phyloP scores from a whole-genome alignment of 805 yeast species.

The Sugiyamaella floridensis region DNA sequence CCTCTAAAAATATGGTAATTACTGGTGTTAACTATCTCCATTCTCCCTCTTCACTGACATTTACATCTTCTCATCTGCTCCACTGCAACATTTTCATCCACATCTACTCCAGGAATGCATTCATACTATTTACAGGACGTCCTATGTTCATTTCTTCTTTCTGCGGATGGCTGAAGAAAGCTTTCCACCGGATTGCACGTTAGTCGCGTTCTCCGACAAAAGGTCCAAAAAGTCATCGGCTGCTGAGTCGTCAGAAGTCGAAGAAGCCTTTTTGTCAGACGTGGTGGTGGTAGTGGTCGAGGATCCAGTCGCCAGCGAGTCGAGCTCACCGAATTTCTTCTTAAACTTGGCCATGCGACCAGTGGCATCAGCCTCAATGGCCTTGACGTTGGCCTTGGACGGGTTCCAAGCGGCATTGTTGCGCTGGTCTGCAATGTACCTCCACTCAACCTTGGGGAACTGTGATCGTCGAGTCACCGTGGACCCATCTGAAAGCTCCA shows the following conservation, averaged over 20 bases:
- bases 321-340: slow-evolving; percentile 26
- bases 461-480: slow-evolving; percentile 77
- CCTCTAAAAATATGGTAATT: too few species aligned
- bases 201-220: slow-evolving; percentile 50
- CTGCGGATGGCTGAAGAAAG: slow-evolving; percentile 42
- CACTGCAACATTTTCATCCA: neutral
- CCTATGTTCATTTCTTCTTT: slow-evolving; percentile 6
- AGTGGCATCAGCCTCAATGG: slow-evolving; percentile 73
- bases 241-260: slow-evolving; percentile 11
- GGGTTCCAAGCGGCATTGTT: slow-evolving; percentile 86
- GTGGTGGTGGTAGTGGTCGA: slow-evolving; percentile 21
- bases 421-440: slow-evolving; percentile 84
- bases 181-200: slow-evolving; percentile 51
- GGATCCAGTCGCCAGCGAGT: slow-evolving; percentile 27
- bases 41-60: too few species aligned
- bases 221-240: slow-evolving; percentile 51
- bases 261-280: slow-evolving; percentile 6
- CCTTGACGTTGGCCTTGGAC: slow-evolving; percentile 65
- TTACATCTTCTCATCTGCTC: too few species aligned
- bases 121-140: slow-evolving; percentile 1
- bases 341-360: slow-evolving; percentile 51
- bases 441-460: slow-evolving; percentile 78
- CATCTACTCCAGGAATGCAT: neutral
- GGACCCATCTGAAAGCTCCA: slow-evolving; percentile 93
- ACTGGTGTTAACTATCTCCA: too few species aligned